Percentiles rank a stretch among this genome's conserved stretches.
These are phyloP conservation scores for Malassezia caprae DNA, from an alignment of 1,284 basidiomycete species.

Conservation along the genomic window DNA sequence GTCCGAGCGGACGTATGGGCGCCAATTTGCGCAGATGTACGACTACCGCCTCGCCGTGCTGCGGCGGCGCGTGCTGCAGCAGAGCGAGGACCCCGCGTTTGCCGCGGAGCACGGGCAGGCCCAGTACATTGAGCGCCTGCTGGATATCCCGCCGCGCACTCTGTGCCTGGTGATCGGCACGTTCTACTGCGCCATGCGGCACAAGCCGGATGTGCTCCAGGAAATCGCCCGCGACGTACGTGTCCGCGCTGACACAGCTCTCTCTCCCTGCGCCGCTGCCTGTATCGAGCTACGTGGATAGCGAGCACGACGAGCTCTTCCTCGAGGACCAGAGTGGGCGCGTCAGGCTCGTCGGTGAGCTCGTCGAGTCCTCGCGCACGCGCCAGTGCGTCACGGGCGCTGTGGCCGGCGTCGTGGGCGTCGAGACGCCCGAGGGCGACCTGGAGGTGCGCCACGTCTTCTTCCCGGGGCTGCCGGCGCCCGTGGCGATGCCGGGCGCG, in stretches of 20 bases:
- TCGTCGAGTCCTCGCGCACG: constrained; percentile 16
- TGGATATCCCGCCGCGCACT: constrained; percentile 74
- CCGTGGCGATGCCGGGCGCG: not conserved
- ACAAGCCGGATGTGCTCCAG: constrained; percentile 92
- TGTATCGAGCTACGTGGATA: constrained; percentile 51
- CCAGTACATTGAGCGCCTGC: constrained; percentile 63
- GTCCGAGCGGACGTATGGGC: constrained; percentile 30
- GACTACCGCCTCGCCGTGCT: constrained; percentile 44
- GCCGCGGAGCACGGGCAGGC: constrained; percentile 16
- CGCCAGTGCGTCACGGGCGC: constrained; percentile 51
- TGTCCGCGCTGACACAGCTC: constrained; percentile 54
- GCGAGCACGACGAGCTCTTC: constrained; percentile 68
- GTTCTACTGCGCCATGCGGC: constrained; percentile 92
- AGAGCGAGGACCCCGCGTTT: not conserved
- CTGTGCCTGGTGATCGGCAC: constrained; percentile 87
- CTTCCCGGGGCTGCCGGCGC: constrained; percentile 56
- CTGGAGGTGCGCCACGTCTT: constrained; percentile 90
- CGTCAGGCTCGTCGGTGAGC: constrained; percentile 70
- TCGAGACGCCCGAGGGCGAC: constrained; percentile 77
- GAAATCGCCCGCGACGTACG: constrained; percentile 81
- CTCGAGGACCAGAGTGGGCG: constrained; percentile 92
- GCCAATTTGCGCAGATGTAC: constrained; percentile 44
- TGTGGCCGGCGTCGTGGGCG: constrained; percentile 76
- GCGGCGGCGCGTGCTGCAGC: constrained; percentile 28
- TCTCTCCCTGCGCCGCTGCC: constrained; percentile 70